Evolutionary conservation across 106 monocot genomes (phyloP).

Genomic region (Alisma plantagoaquatica): DNA sequence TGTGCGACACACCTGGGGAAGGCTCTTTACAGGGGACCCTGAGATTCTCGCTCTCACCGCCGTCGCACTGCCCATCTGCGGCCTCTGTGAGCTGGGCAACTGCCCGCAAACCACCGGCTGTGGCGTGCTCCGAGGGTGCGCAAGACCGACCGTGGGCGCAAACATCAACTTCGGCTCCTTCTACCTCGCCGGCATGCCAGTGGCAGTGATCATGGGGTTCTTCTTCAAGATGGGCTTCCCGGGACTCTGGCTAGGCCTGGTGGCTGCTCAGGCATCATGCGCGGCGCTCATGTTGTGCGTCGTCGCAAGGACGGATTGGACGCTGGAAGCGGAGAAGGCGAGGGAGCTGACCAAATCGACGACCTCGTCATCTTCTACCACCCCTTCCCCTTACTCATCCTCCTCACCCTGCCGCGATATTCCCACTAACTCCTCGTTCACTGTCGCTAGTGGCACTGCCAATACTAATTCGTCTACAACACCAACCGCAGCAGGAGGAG

Average conservation of each 20-base stretch:
- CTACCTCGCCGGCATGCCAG: conserved; percentile 82
- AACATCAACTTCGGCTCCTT: conserved; percentile 82
- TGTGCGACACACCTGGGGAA: conserved; percentile 61
- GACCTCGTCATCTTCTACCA: no score
- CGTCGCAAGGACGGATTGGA: conserved; percentile 53
- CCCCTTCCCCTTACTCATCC: no score
- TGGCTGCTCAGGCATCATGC: conserved; percentile 74
- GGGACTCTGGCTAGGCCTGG: conserved; percentile 78
- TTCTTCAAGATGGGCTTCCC: conserved; percentile 51
- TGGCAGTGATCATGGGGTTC: conserved; percentile 53
- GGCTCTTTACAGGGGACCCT: conserved; percentile 57
- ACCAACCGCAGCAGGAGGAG: no score
- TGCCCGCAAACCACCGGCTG: conserved; percentile 94
- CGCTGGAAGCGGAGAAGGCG: conserved; percentile 42
- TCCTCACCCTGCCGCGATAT: no score
- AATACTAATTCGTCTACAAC: no score
- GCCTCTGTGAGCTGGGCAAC: conserved; percentile 92
- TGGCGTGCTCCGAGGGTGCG: conserved; percentile 82
- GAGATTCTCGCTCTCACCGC: conserved; percentile 72
- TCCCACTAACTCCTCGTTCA: no score
- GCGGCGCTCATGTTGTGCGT: conserved; percentile 43
- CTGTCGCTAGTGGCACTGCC: no score
- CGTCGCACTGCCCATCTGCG: conserved; percentile 58
- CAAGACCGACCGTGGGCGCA: conserved; percentile 59
- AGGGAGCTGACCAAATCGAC: conserved; percentile 52